phyloP scores from a whole-genome alignment of 345 rosid species.

The Eutrema yunnanense region DNA sequence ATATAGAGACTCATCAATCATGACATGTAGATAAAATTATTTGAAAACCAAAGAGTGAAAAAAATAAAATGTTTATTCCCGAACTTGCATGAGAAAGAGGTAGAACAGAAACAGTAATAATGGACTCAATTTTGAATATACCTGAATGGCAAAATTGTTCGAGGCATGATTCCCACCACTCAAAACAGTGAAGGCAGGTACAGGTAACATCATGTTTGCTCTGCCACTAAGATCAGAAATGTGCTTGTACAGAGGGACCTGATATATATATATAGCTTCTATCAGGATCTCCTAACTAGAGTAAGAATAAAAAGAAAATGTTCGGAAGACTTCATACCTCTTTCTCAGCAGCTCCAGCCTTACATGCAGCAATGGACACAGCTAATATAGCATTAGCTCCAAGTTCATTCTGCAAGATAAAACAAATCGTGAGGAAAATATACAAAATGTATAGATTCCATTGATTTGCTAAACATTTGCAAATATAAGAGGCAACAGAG shows the following conservation, averaged over 20 bases:
- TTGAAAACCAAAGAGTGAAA: not conserved
- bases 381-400: conserved; percentile 94
- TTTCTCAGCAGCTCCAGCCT: conserved; percentile 99
- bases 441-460: not conserved
- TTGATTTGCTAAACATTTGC: not conserved
- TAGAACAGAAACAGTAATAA: not conserved
- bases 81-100: conserved; percentile 1
- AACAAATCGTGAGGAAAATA: not conserved
- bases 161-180: conserved; percentile 94
- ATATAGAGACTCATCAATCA: conserved; percentile 9
- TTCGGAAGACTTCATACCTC: conserved; percentile 44
- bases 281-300: conserved; percentile 19
- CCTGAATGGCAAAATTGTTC: conserved; percentile 77
- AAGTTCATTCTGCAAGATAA: conserved; percentile 60
- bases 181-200: conserved; percentile 90
- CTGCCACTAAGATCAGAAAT: conserved; percentile 79
- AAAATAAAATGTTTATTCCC: not conserved
- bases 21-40: not conserved
- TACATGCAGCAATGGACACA: conserved; percentile 96
- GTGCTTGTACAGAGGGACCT: conserved; percentile 93
- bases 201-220: conserved; percentile 65
- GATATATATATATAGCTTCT: conserved; percentile 1
- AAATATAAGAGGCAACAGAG: not conserved
- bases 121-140: conserved; percentile 22
- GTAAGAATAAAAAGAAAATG: not conserved